Evolutionary conservation across 2,329 filamentous ascomycete species (phyloP).

Genomic region (Epichloe amarillans): DNA sequence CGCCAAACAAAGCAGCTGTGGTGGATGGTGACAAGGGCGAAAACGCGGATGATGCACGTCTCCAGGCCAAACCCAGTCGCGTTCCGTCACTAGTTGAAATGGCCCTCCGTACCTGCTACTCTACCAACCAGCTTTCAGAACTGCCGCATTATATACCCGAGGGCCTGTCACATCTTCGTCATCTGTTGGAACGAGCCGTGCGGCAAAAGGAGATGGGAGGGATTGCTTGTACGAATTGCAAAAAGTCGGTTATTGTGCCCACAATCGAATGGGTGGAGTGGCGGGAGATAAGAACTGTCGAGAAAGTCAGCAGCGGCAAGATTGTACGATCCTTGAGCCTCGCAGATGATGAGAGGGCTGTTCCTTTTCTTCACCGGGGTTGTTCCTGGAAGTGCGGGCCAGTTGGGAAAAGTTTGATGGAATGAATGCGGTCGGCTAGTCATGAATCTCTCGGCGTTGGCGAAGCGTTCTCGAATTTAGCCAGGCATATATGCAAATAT

Average conservation of each 20-base stretch:
- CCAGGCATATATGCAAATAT: background rate
- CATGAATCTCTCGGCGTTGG: background rate
- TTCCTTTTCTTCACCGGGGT: slow-evolving; percentile 34
- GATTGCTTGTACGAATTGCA: slow-evolving; percentile 38
- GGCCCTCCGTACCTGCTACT: slow-evolving; percentile 33
- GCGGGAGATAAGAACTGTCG: slow-evolving; percentile 28
- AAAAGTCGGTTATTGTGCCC: slow-evolving; percentile 34
- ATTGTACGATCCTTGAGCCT: slow-evolving; percentile 15
- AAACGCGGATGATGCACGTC: background rate
- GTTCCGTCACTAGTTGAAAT: slow-evolving; percentile 40
- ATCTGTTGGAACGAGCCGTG: slow-evolving; percentile 26
- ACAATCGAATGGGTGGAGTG: slow-evolving; percentile 50
- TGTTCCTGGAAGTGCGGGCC: slow-evolving; percentile 39
- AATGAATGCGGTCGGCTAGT: background rate
- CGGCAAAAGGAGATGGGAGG: slow-evolving; percentile 34
- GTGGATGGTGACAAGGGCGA: slow-evolving; percentile 5
- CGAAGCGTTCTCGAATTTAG: background rate
- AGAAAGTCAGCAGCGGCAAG: slow-evolving; percentile 1
- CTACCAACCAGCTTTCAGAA: slow-evolving; percentile 27
- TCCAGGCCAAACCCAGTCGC: slow-evolving; percentile 12
- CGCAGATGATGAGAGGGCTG: slow-evolving; percentile 20
- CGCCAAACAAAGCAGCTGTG: slow-evolving; percentile 12
- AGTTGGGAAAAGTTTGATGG: background rate
- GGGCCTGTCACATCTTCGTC: slow-evolving; percentile 25
- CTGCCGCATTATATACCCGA: slow-evolving; percentile 30